Evolutionary conservation across 139 green algal genomes (phyloP), one percentile per base, ranked within the genome.

Genomic region (Medakamo hakoo): DNA sequence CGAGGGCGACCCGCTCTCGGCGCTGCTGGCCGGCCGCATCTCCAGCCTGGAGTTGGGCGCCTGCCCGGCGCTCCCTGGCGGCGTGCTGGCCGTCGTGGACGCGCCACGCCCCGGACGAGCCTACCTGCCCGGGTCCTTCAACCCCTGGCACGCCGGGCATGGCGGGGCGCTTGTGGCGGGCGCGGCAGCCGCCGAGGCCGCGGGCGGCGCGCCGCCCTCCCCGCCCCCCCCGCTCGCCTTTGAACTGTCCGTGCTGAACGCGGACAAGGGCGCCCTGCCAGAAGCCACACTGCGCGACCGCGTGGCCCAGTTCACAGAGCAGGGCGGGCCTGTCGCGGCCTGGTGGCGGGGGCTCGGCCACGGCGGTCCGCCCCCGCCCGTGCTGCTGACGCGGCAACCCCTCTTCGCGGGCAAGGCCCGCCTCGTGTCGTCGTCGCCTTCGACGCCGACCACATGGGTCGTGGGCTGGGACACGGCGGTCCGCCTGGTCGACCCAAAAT

Each of bases 91-190:
- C 59, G 28, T 78, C 30, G 73, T 87, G 27, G 81, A 91, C 62
- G 79, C 82, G 2, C 81, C 86, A 0, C 64, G 86, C 2, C 29
- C 57, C 14, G 65, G 75, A 1, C 68, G 73, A 20, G 70, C 94
- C 25, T 78, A 93, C 59, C 74, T 96, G 25, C 74, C 86, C 0
- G 89, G 89, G 14, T 90, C 79, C 27, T 96, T 96, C 84, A 95
- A 96, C 69, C 89, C 89, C 18, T 63, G 95, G 63, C 89, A 95
- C 60, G 71, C 83, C 3, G 80, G 88, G 1, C 88, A 95, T 52
- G 40, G 40, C 40, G 9, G 9, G 40, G 40, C 40, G 9, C 16
- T 16, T 52, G 40, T 16, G 40, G 40, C 16, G 9, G 40, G 9
- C 66, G 19, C 59, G 89, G 62, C 71, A 93, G 67, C 48, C 64